Base-by-base conservation (phyloP, 176 grass and related monocot species). In the Zoysia japonica region DNA sequence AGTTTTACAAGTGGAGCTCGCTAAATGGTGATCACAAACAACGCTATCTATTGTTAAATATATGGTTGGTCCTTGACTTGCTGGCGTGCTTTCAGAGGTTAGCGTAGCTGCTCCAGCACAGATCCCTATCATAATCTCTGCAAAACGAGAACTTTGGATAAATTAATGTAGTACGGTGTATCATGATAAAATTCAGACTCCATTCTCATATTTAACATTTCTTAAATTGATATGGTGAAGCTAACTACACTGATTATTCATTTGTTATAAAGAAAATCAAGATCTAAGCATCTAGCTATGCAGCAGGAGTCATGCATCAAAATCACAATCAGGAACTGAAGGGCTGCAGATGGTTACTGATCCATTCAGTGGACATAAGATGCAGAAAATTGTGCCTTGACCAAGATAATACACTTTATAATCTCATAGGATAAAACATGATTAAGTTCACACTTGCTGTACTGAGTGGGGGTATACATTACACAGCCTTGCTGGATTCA, bases 41-140 rank as follows among this genome's bases (percentile, higher is more conserved):
- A 63, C n/a, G 66, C 45, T 84, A 62, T 62, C 37, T 49, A 37
- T 77, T 60, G 43, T 6, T 19, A 39, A 48, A 68, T 51, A 76
- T 15, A 68, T 61, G 17, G 8, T 47, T 37, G 52, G 36, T 59
- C 68, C 70, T 16, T 75, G 28, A 46, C 66, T 71, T 37, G 43
- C 36, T 70, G 43, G 16, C 59, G 63, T 48, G 45, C 38, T 36
- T 16, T 62, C 39, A 75, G 64, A 81, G 57, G 72, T 64, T 72
- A 74, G 41, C 19, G 50, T 47, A 54, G 65, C 56, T 70, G 47
- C 65, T 75, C 78, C 74, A 13, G 5, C 51, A 37, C 13, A 80
- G 20, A 49, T n/a, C 55, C 49, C 5, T 47, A 61, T 59, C 49
- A 66, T 40, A 47, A 50, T 37, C 11, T 61, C 44, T 80, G 45